Evolutionary conservation across 2,329 filamentous ascomycete species (phyloP).

Genomic region (Metarhizium sp.): DNA sequence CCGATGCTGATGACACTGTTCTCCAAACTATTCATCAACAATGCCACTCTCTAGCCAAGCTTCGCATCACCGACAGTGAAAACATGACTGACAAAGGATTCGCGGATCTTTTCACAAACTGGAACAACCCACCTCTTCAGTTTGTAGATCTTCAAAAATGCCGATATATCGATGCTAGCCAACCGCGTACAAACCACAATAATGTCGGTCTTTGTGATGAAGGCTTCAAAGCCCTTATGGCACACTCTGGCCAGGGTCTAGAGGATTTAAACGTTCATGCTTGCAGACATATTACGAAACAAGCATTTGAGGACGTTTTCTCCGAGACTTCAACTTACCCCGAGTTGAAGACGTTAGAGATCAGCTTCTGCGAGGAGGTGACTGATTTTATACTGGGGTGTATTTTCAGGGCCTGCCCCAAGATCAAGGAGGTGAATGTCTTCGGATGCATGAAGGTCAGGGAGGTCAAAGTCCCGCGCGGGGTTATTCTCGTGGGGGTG

Average conservation of each 20-base stretch:
- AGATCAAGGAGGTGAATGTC: constrained; percentile 48
- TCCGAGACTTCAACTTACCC: constrained; percentile 51
- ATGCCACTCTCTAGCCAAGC: constrained; percentile 61
- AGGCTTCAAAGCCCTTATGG: constrained; percentile 75
- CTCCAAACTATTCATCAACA: constrained; percentile 61
- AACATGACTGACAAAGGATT: constrained; percentile 68
- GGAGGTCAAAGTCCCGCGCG: constrained; percentile 42
- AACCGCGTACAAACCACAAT: constrained; percentile 55
- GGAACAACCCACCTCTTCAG: constrained; percentile 62
- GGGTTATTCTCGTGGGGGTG: constrained; percentile 47
- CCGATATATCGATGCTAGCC: constrained; percentile 63
- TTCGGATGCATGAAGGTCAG: constrained; percentile 58
- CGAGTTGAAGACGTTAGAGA: constrained; percentile 59
- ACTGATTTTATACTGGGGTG: constrained; percentile 54
- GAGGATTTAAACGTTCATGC: constrained; percentile 67
- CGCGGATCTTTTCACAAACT: constrained; percentile 60
- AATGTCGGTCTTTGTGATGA: constrained; percentile 64
- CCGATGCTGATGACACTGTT: constrained; percentile 57
- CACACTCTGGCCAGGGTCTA: constrained; percentile 63
- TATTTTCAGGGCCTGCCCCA: constrained; percentile 57
- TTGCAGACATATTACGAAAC: constrained; percentile 68
- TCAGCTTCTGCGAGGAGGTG: constrained; percentile 65
- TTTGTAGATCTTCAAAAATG: constrained; percentile 70
- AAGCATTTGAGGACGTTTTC: constrained; percentile 70
- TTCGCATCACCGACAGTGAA: constrained; percentile 73